Percentiles rank a stretch among this genome's conserved stretches.
phyloP scores from a whole-genome alignment of 73 alveolate genomes.

The Paramecium bursaria region DNA sequence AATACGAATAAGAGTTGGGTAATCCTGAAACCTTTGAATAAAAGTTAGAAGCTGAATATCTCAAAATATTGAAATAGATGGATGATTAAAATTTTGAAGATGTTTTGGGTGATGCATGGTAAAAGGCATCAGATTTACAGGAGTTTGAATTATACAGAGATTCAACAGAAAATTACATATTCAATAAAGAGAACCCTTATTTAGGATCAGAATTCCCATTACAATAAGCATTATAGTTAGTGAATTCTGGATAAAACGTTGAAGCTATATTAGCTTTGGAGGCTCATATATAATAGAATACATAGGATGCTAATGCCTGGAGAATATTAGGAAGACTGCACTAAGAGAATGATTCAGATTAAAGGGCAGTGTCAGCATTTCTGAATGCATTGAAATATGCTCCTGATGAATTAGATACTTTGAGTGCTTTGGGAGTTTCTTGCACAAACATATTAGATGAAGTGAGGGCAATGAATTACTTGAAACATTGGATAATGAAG shows the following conservation, averaged over 20 bases:
- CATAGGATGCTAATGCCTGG: slow-evolving; percentile 64
- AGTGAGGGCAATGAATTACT: slow-evolving; percentile 75
- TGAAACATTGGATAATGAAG: slow-evolving; percentile 61
- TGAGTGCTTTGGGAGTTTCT: slow-evolving; percentile 83
- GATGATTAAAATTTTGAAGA: slow-evolving; percentile 24
- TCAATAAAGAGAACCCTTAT: slow-evolving; percentile 11
- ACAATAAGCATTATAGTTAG: slow-evolving; percentile 56
- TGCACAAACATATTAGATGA: slow-evolving; percentile 86
- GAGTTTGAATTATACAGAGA: slow-evolving; percentile 52
- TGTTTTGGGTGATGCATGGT: slow-evolving; percentile 53
- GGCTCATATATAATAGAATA: slow-evolving; percentile 68
- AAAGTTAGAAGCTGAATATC: slow-evolving; percentile 37
- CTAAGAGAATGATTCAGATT: slow-evolving; percentile 69
- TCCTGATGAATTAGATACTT: slow-evolving; percentile 85
- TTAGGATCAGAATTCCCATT: slow-evolving; percentile 1
- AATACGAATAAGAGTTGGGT: slow-evolving; percentile 26
- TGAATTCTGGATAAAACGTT: slow-evolving; percentile 46
- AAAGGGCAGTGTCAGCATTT: slow-evolving; percentile 67
- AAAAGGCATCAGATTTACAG: slow-evolving; percentile 52
- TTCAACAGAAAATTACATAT: not conserved
- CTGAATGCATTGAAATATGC: slow-evolving; percentile 73
- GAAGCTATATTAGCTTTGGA: slow-evolving; percentile 70
- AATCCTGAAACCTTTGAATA: not conserved
- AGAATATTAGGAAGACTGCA: slow-evolving; percentile 68
- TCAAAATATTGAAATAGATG: slow-evolving; percentile 1